These are phyloP conservation scores for Monotropa hypopitys DNA, from an alignment of 179 eudicot genomes.

Conservation along the genomic window DNA sequence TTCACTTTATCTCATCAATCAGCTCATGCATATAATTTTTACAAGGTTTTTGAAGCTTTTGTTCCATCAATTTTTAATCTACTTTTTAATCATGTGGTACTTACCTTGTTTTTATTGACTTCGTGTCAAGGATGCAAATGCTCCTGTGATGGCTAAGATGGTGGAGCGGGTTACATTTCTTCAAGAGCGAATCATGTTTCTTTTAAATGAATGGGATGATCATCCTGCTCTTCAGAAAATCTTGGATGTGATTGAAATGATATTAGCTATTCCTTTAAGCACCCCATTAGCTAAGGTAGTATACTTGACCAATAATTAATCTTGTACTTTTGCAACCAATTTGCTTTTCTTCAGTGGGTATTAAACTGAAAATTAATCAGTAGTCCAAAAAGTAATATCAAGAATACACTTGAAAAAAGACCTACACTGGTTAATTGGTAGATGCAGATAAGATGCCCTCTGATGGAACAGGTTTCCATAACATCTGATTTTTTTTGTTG, in stretches of 20 bases:
- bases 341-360: background rate
- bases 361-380: background rate
- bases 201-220: constrained; percentile 55
- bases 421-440: background rate
- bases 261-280: constrained; percentile 59
- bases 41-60: constrained; percentile 40
- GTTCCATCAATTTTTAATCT: background rate
- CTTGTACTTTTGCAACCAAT: background rate
- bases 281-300: constrained; percentile 85
- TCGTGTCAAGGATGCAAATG: constrained; percentile 59
- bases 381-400: background rate
- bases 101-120: background rate
- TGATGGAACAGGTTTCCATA: background rate
- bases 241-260: constrained; percentile 59
- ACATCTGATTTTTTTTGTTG: background rate
- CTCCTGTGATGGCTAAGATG: constrained; percentile 57
- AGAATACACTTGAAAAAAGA: background rate
- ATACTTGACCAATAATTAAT: background rate
- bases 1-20: constrained; percentile 25
- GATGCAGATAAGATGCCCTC: background rate
- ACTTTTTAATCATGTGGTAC: background rate
- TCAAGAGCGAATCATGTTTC: constrained; percentile 31
- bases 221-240: constrained; percentile 74
- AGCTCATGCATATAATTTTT: constrained; percentile 45
- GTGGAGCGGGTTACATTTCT: constrained; percentile 50